Conservation (phyloP, 306 rosid species). For the Vachellia collinsii region DNA sequence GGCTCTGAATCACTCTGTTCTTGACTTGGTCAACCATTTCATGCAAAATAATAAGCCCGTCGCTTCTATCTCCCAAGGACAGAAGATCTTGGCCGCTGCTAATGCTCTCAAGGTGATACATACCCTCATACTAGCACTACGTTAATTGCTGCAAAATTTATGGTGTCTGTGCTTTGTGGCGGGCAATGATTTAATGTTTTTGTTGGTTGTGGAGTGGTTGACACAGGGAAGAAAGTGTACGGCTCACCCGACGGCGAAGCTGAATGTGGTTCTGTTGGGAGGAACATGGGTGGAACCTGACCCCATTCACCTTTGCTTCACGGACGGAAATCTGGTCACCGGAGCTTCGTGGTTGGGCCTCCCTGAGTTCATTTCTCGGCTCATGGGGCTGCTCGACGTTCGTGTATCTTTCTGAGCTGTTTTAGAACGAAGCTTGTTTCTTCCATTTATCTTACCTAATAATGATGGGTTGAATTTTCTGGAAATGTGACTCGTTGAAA, state of each 20-base stretch:
- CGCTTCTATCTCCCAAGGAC: constrained; percentile 64
- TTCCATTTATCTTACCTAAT: no score
- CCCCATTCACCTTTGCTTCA: constrained; percentile 81
- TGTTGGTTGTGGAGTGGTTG: neutral
- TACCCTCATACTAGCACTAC: constrained; percentile 8
- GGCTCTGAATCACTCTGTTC: constrained; percentile 39
- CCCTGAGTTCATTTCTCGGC: constrained; percentile 84
- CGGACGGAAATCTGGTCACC: constrained; percentile 80
- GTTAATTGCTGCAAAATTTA: no score
- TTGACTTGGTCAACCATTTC: constrained; percentile 46
- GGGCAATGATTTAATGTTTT: neutral
- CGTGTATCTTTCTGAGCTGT: constrained; percentile 55
- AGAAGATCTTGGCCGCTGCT: constrained; percentile 84
- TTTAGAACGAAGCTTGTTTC: neutral
- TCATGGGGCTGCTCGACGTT: constrained; percentile 70
- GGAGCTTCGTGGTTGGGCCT: constrained; percentile 93
- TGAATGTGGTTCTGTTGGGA: constrained; percentile 66
- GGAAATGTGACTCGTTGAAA: no score
- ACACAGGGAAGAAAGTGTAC: constrained; percentile 87
- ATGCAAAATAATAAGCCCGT: constrained; percentile 50
- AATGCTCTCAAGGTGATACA: constrained; percentile 85
- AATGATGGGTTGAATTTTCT: no score
- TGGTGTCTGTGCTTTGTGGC: no score
- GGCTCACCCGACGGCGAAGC: constrained; percentile 83
- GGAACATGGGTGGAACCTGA: constrained; percentile 89